A percentile compares a stretch with the other conserved stretches of the same genome.
phyloP scores from a whole-genome alignment of 2,329 filamentous ascomycete genomes.

The Ophiocordyceps camponoti-floridani region DNA sequence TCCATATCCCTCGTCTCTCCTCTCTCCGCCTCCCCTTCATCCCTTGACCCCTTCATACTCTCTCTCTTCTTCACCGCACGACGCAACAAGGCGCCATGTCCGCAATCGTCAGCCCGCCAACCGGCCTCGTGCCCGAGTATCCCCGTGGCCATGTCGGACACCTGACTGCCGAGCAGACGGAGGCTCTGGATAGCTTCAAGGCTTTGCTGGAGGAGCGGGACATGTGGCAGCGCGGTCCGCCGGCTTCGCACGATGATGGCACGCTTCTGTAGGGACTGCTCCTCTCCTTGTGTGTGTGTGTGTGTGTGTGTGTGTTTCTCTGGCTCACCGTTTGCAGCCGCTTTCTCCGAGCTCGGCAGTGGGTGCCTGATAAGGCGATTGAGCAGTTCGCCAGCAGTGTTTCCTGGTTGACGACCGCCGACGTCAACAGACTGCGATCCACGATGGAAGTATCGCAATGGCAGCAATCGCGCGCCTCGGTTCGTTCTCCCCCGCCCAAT shows the following conservation, averaged over 20 bases:
- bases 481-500: constrained; percentile 19
- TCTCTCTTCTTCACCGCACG: background rate
- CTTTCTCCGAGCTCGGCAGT: constrained; percentile 71
- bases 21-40: background rate
- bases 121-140: constrained; percentile 19
- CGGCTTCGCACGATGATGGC: constrained; percentile 44
- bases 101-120: background rate
- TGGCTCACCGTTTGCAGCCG: constrained; percentile 36
- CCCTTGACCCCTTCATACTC: background rate
- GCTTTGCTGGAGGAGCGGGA: constrained; percentile 43
- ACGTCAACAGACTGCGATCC: constrained; percentile 63
- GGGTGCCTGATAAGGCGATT: constrained; percentile 59
- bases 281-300: background rate
- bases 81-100: no score
- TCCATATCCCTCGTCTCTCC: background rate
- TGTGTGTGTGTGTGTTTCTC: background rate
- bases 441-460: constrained; percentile 76
- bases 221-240: constrained; percentile 29
- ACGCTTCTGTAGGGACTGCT: constrained; percentile 40
- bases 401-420: constrained; percentile 66
- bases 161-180: constrained; percentile 49
- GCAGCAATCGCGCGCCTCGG: constrained; percentile 60
- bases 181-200: constrained; percentile 57
- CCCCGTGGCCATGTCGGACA: constrained; percentile 68
- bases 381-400: constrained; percentile 78